Conservation (phyloP, 2,329 filamentous ascomycete species). For the Fusarium nisikadoi region DNA sequence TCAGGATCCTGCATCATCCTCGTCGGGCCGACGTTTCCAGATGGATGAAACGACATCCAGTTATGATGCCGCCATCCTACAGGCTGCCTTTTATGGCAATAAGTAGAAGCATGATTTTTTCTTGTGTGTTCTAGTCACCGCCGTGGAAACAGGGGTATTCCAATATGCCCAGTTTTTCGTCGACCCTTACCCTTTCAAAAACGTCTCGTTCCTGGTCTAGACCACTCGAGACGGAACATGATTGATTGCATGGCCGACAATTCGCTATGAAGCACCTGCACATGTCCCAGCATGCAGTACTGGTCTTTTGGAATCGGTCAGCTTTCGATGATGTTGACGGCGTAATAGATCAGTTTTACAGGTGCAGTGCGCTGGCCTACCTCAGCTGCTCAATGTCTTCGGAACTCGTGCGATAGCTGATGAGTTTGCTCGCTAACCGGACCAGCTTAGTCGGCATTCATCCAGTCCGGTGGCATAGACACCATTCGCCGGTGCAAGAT, state of each 20-base stretch:
- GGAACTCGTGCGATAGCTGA: conserved; percentile 21
- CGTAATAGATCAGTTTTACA: conserved; percentile 6
- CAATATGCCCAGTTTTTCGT: neutral
- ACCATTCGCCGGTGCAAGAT: conserved; percentile 20
- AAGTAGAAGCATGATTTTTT: conserved; percentile 29
- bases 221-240: conserved; percentile 17
- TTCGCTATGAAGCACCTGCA: neutral
- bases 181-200: conserved; percentile 3
- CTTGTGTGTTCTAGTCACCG: neutral
- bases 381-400: conserved; percentile 3
- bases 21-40: conserved; percentile 43
- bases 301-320: neutral
- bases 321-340: neutral
- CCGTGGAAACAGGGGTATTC: neutral
- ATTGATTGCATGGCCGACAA: neutral
- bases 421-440: conserved; percentile 7
- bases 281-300: conserved; percentile 2
- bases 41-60: conserved; percentile 49
- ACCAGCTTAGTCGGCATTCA: neutral
- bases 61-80: conserved; percentile 51
- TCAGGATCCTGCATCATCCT: conserved; percentile 28
- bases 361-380: conserved; percentile 12
- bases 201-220: conserved; percentile 18
- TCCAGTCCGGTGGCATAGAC: conserved; percentile 16
- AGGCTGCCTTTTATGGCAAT: conserved; percentile 48